Percentiles rank a stretch among this genome's conserved stretches.
phyloP scores from a whole-genome alignment of 352 stramenopile species.

The Phytophthora lateralis region DNA sequence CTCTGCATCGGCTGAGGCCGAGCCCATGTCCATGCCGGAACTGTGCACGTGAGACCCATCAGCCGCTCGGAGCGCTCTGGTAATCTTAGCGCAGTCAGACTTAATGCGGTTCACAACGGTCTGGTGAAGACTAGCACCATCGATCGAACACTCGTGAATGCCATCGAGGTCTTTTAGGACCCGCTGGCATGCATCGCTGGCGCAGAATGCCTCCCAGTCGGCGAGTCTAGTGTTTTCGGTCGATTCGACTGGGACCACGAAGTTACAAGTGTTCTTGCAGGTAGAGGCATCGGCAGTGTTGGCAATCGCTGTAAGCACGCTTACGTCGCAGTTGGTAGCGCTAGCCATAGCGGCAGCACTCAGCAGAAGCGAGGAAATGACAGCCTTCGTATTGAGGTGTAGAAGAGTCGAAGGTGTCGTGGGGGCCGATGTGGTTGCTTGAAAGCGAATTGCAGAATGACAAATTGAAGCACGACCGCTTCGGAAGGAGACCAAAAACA shows the following conservation, averaged over 20 bases:
- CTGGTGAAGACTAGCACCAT: conserved; percentile 12
- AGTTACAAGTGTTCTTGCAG: conserved; percentile 11
- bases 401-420: neutral
- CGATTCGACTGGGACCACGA: conserved; percentile 14
- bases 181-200: conserved; percentile 8
- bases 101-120: conserved; percentile 21
- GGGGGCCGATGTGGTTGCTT: neutral
- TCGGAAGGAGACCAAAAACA: too few relatives aligned
- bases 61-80: conserved; percentile 9
- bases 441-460: conserved; percentile 24
- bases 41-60: conserved; percentile 17
- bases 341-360: conserved; percentile 6
- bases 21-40: conserved; percentile 16
- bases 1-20: conserved; percentile 6
- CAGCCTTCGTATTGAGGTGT: conserved; percentile 24
- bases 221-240: conserved; percentile 4
- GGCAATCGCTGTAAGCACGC: neutral
- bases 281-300: conserved; percentile 1
- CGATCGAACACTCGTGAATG: conserved; percentile 21
- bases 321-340: conserved; percentile 16
- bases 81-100: conserved; percentile 12
- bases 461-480: neutral
- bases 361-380: conserved; percentile 11
- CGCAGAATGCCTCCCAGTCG: conserved; percentile 18
- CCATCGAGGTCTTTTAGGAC: conserved; percentile 9